Evolutionary conservation across 2,329 filamentous ascomycete species (phyloP), one percentile per base, ranked within the genome.

Genomic region (Mollisiaceae sp.): DNA sequence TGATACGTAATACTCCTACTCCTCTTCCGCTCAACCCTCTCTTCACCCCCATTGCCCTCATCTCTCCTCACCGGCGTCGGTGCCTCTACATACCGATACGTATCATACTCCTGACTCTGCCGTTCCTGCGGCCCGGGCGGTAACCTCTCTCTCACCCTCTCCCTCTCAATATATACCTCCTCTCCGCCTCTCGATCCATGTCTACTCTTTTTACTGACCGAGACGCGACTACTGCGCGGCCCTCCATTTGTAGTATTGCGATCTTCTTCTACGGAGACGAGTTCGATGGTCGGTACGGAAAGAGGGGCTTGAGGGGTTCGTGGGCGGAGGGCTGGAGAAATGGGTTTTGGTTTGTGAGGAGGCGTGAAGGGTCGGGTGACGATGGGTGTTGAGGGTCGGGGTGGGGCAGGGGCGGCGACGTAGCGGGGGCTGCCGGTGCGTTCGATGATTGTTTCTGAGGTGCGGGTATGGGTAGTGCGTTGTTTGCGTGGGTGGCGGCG

Each of bases 91-190:
- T 74, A 74, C 20, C 69, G 59, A 66, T 62, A 74, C 12, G 68
- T 70, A 12, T 70, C 69, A 38, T 64, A 68, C n/a, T 70, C 66
- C 41, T 61, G 59, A 45, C 52, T 60, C 22, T 55, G 54, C 50
- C 47, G 24, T 18, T 58, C 41, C 55, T 32, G 27, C 27, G 27
- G 27, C 6, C 35, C 39, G 22, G 57, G 57, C 6, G 57, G 47
- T 12, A 67, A 20, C 54, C 65, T 59, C 43, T 63, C 67, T 32
- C 67, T 65, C 41, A 67, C 67, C 41, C 71, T 62, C 59, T 74
- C 72, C 18, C 71, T 45, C 66, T 74, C 72, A 54, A 74, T 73
- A 65, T 72, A 72, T 1, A 72, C 71, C 52, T 74, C 72, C 11
- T 70, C 67, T 20, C 64, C 67, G 1, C 65, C 65, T 20, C 65